Conservation (phyloP, 768 basidiomycete genomes). For the Kwoniella heveanensis region DNA sequence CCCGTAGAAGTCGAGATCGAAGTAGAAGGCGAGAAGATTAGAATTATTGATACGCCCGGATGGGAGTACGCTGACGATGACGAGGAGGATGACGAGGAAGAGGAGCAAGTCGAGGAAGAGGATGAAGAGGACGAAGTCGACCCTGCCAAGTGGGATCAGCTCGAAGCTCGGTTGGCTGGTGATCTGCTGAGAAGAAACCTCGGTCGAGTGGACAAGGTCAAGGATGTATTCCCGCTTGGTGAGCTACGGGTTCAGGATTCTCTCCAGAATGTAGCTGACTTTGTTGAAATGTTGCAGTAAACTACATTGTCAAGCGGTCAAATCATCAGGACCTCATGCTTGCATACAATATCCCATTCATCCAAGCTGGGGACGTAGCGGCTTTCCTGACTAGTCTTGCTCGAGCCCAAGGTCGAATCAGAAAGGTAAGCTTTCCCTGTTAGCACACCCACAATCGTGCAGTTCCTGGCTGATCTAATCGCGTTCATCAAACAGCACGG, state of each 20-base stretch:
- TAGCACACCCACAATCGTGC: no score
- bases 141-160: constrained; percentile 49
- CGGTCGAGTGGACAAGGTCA: constrained; percentile 80
- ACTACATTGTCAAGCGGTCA: constrained; percentile 69
- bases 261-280: constrained; percentile 5
- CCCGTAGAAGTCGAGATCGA: constrained; percentile 66
- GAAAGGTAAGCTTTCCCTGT: constrained; percentile 70
- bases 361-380: constrained; percentile 66
- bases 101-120: constrained; percentile 56
- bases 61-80: constrained; percentile 61
- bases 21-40: constrained; percentile 63
- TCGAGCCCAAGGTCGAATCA: constrained; percentile 71
- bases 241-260: constrained; percentile 43
- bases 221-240: constrained; percentile 75
- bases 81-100: constrained; percentile 56
- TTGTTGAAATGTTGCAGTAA: constrained; percentile 58
- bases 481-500: constrained; percentile 73
- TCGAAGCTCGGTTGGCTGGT: constrained; percentile 57
- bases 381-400: constrained; percentile 79
- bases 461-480: no score
- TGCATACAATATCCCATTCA: constrained; percentile 80
- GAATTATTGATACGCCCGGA: constrained; percentile 87
- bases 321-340: constrained; percentile 83
- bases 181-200: constrained; percentile 79
- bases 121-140: constrained; percentile 38